phyloP scores from a whole-genome alignment of 2,329 filamentous ascomycete species.

The Tricladium varicosporioides region DNA sequence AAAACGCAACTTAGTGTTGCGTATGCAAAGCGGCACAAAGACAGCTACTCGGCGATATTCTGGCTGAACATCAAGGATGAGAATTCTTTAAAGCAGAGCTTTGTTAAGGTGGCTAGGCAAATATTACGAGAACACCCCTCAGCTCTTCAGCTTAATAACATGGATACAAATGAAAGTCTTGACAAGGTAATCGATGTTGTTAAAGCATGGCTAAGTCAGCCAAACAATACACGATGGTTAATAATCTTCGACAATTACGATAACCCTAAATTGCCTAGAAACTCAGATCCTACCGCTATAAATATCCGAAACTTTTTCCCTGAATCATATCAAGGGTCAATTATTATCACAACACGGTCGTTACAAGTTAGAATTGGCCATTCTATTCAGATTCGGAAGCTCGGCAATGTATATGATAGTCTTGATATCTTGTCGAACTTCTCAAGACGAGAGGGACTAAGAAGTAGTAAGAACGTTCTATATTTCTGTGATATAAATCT shows the following conservation, averaged over 20 bases:
- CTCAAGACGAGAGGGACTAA: conserved; percentile 12
- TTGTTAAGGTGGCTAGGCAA: conserved; percentile 28
- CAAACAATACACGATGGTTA: conserved; percentile 30
- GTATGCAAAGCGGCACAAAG: conserved; percentile 35
- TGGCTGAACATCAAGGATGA: conserved; percentile 43
- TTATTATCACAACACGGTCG: not conserved
- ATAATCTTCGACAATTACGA: no score
- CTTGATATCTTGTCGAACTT: conserved; percentile 11
- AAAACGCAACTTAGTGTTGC: conserved; percentile 42
- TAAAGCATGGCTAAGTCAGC: conserved; percentile 8
- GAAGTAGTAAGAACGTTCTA: conserved; percentile 4
- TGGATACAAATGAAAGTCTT: conserved; percentile 3
- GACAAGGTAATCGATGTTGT: conserved; percentile 10
- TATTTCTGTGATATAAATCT: not conserved
- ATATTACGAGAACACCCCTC: conserved; percentile 32
- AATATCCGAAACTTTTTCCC: conserved; percentile 12
- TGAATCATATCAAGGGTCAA: conserved; percentile 13
- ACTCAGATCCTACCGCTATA: conserved; percentile 9
- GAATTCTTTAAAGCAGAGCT: conserved; percentile 38
- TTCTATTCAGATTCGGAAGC: conserved; percentile 3
- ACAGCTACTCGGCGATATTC: conserved; percentile 39
- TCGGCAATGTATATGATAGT: conserved; percentile 8
- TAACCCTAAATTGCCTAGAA: conserved; percentile 7
- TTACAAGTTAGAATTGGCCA: conserved; percentile 9
- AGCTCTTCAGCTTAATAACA: conserved; percentile 19